Evolutionary conservation across 148 eudicot species (phyloP).

Genomic region (Rhododendron ovatum): DNA sequence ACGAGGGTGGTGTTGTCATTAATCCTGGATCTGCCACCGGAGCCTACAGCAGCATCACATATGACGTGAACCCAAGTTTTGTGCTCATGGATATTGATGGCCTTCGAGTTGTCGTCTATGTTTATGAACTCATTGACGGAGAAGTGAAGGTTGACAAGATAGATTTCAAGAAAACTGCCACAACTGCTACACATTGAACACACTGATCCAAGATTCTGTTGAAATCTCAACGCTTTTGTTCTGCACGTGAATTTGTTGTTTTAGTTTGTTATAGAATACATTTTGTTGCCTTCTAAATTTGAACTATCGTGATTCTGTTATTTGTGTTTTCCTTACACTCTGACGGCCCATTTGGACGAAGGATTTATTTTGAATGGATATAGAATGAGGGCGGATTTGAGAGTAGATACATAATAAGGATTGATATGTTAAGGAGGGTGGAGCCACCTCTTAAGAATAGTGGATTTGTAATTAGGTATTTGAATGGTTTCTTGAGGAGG

Average conservation of each 20-base stretch:
- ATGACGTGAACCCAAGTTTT: slow-evolving; percentile 95
- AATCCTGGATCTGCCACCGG: slow-evolving; percentile 99
- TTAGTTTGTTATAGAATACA: not conserved
- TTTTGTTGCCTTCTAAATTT: not conserved
- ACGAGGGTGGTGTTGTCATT: slow-evolving; percentile 96
- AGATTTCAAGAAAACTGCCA: slow-evolving; percentile 83
- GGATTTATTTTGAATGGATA: too few relatives aligned
- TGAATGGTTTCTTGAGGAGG: too few relatives aligned
- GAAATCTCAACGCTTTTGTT: not conserved
- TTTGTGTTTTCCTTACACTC: not conserved
- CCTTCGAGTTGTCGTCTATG: slow-evolving; percentile 90
- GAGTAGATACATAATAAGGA: too few relatives aligned
- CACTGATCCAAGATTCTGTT: slow-evolving; percentile 7
- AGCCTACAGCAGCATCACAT: slow-evolving; percentile 92
- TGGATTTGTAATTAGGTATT: too few relatives aligned
- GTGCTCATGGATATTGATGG: slow-evolving; percentile 99
- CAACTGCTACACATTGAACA: slow-evolving; percentile 30
- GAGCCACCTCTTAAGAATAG: too few relatives aligned
- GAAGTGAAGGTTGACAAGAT: slow-evolving; percentile 99
- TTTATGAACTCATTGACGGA: slow-evolving; percentile 95
- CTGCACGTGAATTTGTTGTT: not conserved
- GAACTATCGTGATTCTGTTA: not conserved
- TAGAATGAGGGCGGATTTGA: too few relatives aligned
- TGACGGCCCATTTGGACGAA: too few relatives aligned
- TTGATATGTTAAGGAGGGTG: too few relatives aligned